phyloP scores from a whole-genome alignment of 83 land plant species.

The Picea mariana region DNA sequence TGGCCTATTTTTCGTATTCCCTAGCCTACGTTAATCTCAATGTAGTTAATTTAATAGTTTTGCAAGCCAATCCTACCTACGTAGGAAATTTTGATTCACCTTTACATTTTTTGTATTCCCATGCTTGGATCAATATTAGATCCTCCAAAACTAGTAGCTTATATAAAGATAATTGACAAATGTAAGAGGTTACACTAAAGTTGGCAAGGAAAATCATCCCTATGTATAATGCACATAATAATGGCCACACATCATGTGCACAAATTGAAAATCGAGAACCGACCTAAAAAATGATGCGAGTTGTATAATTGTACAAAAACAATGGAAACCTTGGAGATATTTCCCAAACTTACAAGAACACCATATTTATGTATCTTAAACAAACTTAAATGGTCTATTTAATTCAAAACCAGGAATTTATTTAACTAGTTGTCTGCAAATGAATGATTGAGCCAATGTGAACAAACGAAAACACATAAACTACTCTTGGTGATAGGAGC shows the following conservation, averaged over 20 bases:
- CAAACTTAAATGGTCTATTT: neutral
- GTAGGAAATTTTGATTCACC: slow-evolving; percentile 96
- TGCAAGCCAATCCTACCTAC: slow-evolving; percentile 18
- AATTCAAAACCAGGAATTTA: neutral
- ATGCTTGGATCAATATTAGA: slow-evolving; percentile 94
- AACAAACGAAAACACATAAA: neutral
- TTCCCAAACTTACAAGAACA: slow-evolving; percentile 56
- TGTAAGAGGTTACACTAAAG: neutral
- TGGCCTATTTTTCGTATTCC: too few species aligned
- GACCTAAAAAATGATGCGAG: slow-evolving; percentile 93
- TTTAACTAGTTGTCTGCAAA: neutral
- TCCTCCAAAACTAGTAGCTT: slow-evolving; percentile 92
- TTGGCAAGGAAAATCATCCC: neutral
- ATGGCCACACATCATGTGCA: neutral
- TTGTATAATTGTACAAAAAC: slow-evolving; percentile 89
- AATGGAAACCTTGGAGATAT: slow-evolving; percentile 86
- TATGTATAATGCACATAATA: neutral
- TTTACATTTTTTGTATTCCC: slow-evolving; percentile 91
- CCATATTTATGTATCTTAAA: neutral
- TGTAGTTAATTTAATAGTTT: too few species aligned
- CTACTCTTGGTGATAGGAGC: neutral
- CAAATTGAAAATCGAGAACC: neutral
- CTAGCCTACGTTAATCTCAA: too few species aligned
- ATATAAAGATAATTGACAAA: neutral
- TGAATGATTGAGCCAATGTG: neutral